phyloP scores from a whole-genome alignment of 306 rosid species.

The Prosopis cineraria region DNA sequence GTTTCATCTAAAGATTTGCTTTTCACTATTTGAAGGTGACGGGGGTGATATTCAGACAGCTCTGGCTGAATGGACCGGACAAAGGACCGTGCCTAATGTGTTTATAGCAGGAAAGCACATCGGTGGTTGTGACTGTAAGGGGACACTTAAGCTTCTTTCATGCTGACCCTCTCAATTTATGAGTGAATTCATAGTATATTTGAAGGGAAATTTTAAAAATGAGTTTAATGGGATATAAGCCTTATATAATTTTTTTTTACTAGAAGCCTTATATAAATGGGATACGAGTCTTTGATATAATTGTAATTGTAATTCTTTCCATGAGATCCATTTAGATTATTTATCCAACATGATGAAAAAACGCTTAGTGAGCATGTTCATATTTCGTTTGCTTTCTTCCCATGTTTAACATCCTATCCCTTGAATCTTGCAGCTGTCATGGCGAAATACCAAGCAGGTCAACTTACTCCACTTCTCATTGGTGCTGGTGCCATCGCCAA shows the following conservation, averaged over 20 bases:
- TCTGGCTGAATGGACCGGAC: conserved; percentile 51
- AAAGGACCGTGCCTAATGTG: conserved; percentile 69
- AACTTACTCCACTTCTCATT: conserved; percentile 67
- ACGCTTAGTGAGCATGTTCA: not conserved
- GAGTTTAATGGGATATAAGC: not conserved
- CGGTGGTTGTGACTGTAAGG: conserved; percentile 56
- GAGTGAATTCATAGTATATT: not conserved
- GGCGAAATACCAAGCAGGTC: conserved; percentile 59
- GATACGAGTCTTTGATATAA: not conserved
- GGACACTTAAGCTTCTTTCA: not conserved
- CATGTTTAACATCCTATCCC: not conserved
- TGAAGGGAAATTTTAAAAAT: not conserved
- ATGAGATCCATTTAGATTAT: no score
- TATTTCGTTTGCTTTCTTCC: not conserved
- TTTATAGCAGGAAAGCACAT: conserved; percentile 70
- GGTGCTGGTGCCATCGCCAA: conserved; percentile 68
- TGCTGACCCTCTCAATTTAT: not conserved
- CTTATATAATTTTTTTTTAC: no score
- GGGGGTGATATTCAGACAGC: conserved; percentile 68
- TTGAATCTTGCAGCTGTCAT: conserved; percentile 57
- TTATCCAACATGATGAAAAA: not conserved
- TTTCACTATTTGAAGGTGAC: conserved; percentile 48
- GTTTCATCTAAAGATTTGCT: conserved; percentile 7
- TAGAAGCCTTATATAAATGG: not conserved
- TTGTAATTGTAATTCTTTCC: not conserved